Conservation (phyloP, 257 asterid genomes). For the Petrea volubilis region DNA sequence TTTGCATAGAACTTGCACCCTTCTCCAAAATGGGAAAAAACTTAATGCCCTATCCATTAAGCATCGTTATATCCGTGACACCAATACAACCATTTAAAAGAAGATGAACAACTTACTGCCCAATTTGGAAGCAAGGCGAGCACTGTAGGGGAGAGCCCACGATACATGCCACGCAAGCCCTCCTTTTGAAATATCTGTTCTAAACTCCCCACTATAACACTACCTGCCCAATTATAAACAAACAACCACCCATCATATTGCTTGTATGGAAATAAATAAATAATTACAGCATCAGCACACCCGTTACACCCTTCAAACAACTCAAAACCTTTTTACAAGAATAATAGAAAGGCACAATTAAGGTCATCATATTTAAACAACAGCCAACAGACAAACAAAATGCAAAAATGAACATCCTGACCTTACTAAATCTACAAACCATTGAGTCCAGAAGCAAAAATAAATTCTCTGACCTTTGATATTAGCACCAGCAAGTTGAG, state of each 20-base stretch:
- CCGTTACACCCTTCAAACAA: not conserved
- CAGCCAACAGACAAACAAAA: not conserved
- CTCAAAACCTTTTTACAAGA: not conserved
- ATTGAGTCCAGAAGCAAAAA: not conserved
- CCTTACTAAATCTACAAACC: not conserved
- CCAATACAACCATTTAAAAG: not conserved
- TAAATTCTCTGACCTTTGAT: conserved; percentile 52
- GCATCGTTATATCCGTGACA: not conserved
- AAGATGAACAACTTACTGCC: conserved; percentile 64
- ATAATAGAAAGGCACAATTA: not conserved
- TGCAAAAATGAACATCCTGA: not conserved
- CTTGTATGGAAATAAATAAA: not conserved
- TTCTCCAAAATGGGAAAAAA: not conserved
- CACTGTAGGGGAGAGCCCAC: conserved; percentile 88
- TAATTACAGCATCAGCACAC: not conserved
- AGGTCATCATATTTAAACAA: not conserved
- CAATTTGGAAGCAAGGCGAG: conserved; percentile 88
- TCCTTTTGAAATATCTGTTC: conserved; percentile 79
- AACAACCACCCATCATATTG: conserved; percentile 24
- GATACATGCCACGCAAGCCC: conserved; percentile 89
- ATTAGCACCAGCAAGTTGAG: conserved; percentile 60
- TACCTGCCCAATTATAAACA: conserved; percentile 53
- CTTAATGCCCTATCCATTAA: not conserved
- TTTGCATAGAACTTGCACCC: not conserved
- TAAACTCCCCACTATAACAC: conserved; percentile 77